Base-by-base conservation (phyloP, 805 yeast genomes). In the Phaffomyces thermotolerans region DNA sequence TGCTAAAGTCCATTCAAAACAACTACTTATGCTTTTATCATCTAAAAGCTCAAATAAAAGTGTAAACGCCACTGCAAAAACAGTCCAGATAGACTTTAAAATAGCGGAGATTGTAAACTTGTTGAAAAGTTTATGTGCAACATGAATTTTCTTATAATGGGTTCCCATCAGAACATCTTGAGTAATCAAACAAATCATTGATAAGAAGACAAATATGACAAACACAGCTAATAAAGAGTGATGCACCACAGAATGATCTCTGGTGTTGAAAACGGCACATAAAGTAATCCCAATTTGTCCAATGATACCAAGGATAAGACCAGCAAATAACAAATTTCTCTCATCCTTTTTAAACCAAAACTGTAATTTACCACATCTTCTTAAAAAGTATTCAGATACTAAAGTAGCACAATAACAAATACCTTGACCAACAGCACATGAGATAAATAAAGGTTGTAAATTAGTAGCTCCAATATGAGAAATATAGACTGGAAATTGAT, bases 401-500 rank as follows among this genome's bases (percentile, higher is more conserved):
- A 84, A 63, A 1, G 89, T 72, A 32, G 85, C 69, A 32, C 79
- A 77, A 50, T 78, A 85, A 52, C 85, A 79, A 5, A 85, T 65
- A 13, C 89, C 95, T 65, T 88, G 95, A 58, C 79, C 71, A 0
- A 81, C 86, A 2, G 86, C 70, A 53, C 95, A 81, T 15, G 83
- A 66, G 33, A 90, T 87, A 63, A 91, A 91, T 18, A 90, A 63
- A 1, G 95, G 95, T 59, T 89, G 84, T 40, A 88, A 66, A 52
- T 79, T 81, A 9, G 95, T 84, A 9, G 97, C 96, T 4, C 91
- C 96, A 40, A 90, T 76, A 56, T 90, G 86, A 4, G 95, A 84
- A 40, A 91, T 77, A 63, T 84, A 91, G 3, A 87, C 81, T 33
- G 81, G 75, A 31, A 64, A 54, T 50, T 71, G 78, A 4, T 64